Evolutionary conservation across 305 asterid species (phyloP), one percentile per base, ranked within the genome.

Genomic region (Salvia sclarea): DNA sequence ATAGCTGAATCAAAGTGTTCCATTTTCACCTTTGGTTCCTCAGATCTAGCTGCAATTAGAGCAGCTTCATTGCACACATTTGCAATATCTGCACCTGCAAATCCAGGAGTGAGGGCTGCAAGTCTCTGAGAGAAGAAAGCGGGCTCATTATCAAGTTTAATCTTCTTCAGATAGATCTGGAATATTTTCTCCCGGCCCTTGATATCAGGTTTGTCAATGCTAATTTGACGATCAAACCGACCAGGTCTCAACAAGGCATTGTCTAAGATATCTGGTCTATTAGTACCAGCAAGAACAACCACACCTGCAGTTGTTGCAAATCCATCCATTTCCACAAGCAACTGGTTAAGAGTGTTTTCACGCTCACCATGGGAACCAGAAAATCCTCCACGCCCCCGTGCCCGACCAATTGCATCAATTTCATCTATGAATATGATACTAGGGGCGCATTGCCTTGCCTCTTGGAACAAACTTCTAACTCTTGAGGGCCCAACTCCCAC

Each of bases 241-340:
- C 97, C 96, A 16, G 98, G 98, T 79, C 98, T 88, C 81, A 91
- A 75, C 75, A 94, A 82, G 61, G 98, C 98, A 49, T 78, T 81
- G 82, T 94, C 98, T 43, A 94, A 81, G 61, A 94, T 94, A 82
- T 94, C 98, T 22, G 96, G 96, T 69, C 96, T 86, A 70, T 94
- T 94, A n/a, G 98, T 94, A 25, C 98, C 97, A 58, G 96, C 98
- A 71, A 94, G 95, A 72, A 94, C 97, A 8, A 94, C 97, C 65
- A 94, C 97, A 17, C 97, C 98, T 37, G 97, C 33, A 50, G 96
- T 94, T 61, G 97, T 91, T 68, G 88, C 98, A 74, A 93, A 93
- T 74, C 98, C 98, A 88, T 93, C 98, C 98, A 90, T 93, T 84
- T 93, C 98, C 44, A 93, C 98, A 56, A 91, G 95, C 79, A 93